A percentile compares a stretch with the other conserved stretches of the same genome.
phyloP scores from a whole-genome alignment of 2,329 filamentous ascomycete species.

The Grosmannia huntii region DNA sequence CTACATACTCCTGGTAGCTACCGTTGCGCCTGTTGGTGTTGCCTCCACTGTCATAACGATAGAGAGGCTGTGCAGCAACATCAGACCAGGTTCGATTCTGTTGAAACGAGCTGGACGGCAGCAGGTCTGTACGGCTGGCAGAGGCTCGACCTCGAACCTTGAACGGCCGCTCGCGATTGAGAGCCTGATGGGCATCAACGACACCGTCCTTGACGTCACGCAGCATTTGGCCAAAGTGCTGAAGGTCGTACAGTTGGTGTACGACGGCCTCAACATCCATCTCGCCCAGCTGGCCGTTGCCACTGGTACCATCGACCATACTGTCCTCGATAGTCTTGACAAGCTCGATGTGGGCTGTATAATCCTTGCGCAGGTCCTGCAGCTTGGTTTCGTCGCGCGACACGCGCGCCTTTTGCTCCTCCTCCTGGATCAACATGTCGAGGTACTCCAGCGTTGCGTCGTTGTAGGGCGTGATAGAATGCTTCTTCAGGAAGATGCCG shows the following conservation, averaged over 20 bases:
- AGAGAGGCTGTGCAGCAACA: too few relatives aligned
- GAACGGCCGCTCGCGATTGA: slow-evolving; percentile 5
- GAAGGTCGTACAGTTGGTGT: background rate
- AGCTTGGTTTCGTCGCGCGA: slow-evolving; percentile 16
- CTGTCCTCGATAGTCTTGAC: slow-evolving; percentile 11
- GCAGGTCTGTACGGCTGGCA: background rate
- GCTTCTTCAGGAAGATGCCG: slow-evolving; percentile 23
- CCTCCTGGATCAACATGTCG: slow-evolving; percentile 23
- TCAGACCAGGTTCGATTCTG: background rate
- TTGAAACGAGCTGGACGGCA: background rate
- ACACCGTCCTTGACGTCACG: slow-evolving; percentile 2
- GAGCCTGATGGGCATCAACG: background rate
- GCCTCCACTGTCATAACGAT: too few relatives aligned
- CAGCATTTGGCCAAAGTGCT: slow-evolving; percentile 3
- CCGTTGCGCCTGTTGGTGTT: too few relatives aligned
- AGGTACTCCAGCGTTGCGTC: slow-evolving; percentile 27
- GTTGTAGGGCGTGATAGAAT: slow-evolving; percentile 26
- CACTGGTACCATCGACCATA: background rate
- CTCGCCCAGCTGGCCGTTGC: background rate
- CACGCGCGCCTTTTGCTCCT: slow-evolving; percentile 19
- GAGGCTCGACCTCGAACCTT: background rate
- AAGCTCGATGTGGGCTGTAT: slow-evolving; percentile 12
- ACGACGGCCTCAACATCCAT: slow-evolving; percentile 1
- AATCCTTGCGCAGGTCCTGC: slow-evolving; percentile 12
- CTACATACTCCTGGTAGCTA: too few relatives aligned